Base-by-base conservation (phyloP, 1,284 basidiomycete genomes). In the Coniferiporia sulphurascens region DNA sequence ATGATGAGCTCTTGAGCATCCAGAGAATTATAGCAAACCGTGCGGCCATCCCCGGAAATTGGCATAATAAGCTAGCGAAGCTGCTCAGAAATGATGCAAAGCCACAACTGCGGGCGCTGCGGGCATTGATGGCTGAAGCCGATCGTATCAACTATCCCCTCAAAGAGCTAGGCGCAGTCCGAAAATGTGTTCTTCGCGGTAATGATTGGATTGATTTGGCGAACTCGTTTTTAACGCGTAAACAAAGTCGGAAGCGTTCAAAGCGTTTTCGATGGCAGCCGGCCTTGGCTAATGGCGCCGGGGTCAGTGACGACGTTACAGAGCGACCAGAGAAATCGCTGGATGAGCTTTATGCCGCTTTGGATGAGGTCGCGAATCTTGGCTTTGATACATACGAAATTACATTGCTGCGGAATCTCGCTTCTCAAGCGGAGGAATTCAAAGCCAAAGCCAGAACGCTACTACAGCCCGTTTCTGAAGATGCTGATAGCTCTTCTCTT, bases 351-450 rank as follows among this genome's bases (percentile, higher is more conserved):
- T 84, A 86, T 64, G 74, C 76, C 9, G 75, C 93, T 22, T 72
- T 93, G n/a, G 69, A 71, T 6, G 87, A 93, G 66, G 89, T 89
- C 2, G 82, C 87, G 49, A 76, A 72, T 15, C 81, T 94, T 19
- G 91, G 91, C 0, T 93, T 94, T 66, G 91, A 94, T 63, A 81
- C 83, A 58, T 80, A 82, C 5, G 92, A 94, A 72, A 87, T 92
- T 44, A 74, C 70, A 12, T 69, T 75, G 12, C 78, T 94, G 35
- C 78, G 76, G 51, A 72, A 68, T 27, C 74, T 92, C 45, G 84
- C 81, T 3, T 73, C 81, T 54, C 82, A 86, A 63, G 84, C 90
- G 7, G 84, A 91, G 65, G 82, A 85, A 41, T 83, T 83, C 55
- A 83, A 80, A 65, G 65, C 70, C 57, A 81, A 80, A 67, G 87